Base-by-base conservation (phyloP, 208 protist species). In the Acanthamoeba sp. region DNA sequence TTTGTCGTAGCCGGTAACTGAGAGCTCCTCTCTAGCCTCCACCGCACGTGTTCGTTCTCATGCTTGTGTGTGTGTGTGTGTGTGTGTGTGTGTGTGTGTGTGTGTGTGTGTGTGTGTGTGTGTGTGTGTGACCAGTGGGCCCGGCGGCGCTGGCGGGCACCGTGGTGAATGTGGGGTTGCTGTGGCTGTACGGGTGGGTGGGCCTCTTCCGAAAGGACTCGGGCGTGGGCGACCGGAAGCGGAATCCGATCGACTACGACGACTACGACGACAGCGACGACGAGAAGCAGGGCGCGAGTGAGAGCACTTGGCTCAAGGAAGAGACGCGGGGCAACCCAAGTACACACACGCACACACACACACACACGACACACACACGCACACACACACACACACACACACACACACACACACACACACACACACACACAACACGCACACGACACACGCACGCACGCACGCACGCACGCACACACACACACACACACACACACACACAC, bases 251-350 rank as follows among this genome's bases (percentile, higher is more conserved):
- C 20, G 73, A 84, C 73, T 52, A 36, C 73, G 73, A 84, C 42
- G 73, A 84, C 38, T 84, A 84, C 40, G 73, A 52, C 42, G 73
- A 84, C 42, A 84, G 73, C 73, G 73, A 84, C 42, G 73, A 84
- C 16, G 73, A 52, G 38, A 52, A 45, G 36, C 38, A 40, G 27
- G 14, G 7, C 42, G 40, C 52, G 5, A 29, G 73, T 34, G 73
- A 84, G 42, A 45, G 20, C 73, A 84, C 73, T 34, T 84, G 73
- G 73, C 73, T 84, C 42, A 84, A 84, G 29, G 32, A 18, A n/a
- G 73, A 45, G 38, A 14, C 40, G 0, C 38, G 52, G 32, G 14
- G 64, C 34, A 16, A 38, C 29, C 64, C 14, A 52, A 84, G 66
- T 38, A 40, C 36, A 50, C 45, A 50, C 45, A 24, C 12, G 20